Evolutionary conservation across 2,329 filamentous ascomycete species (phyloP), one percentile per base, ranked within the genome.

Genomic region (Nigrospora sphaerica): DNA sequence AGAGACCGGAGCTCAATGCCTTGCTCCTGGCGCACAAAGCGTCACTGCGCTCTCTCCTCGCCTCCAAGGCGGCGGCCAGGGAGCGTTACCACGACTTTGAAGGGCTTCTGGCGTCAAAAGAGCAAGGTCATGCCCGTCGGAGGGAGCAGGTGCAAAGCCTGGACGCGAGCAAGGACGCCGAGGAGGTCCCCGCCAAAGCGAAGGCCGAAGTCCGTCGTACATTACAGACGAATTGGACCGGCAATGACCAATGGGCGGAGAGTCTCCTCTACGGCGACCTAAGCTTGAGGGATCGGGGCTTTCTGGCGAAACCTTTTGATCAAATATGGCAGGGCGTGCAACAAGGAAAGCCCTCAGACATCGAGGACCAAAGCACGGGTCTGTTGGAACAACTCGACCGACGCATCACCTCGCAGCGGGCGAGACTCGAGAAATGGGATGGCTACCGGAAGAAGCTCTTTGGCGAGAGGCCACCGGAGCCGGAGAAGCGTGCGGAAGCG

Each of bases 181-280:
- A 63, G 13, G 59, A 65, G 23, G 52, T 73, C 7, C 63, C 73
- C 0, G 66, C 72, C 12, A 65, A 72, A 35, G 61, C 67, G 4
- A 71, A 67, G 39, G 54, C 63, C 0, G 69, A 78, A 35, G 67
- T 88, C 47, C 75, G 83, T 54, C 78, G 77, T 37, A 73, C 77
- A 3, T 68, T 90, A 31, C 74, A 77, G 33, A 81, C 83, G 50
- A 88, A 89, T 54, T 95, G 90, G 90, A 73, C 86, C 13, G 90
- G 88, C 2, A 81, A 84, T 57, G 78, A 84, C 49, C 76, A 80
- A 46, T 92, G 89, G 84, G 75, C 88, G 55, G 77, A 88, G 41
- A 73, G 80, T 2, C 67, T 95, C 17, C 62, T 93, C 0, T 73
- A 83, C 43, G 87, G 87, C 2, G 83, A 88, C 39, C 70, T 72